Evolutionary conservation across 345 rosid species (phyloP).

Genomic region (Psidium guajava): DNA sequence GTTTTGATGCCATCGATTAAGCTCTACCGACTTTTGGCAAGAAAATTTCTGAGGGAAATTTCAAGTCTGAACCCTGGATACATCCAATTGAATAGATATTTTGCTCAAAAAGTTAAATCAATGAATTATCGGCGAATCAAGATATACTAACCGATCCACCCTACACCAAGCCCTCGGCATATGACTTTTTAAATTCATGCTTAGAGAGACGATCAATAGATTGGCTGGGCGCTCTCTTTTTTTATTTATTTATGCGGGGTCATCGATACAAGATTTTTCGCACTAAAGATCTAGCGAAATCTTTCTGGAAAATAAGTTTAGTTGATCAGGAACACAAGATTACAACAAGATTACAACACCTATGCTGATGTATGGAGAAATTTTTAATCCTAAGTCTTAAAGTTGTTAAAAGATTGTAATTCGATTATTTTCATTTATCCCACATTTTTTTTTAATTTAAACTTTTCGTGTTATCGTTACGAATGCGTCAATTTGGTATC

Average conservation of each 20-base stretch:
- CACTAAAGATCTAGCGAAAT: not conserved
- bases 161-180: not conserved
- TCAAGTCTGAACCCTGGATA: not conserved
- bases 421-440: not conserved
- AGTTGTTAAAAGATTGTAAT: too few relatives aligned
- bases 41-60: not conserved
- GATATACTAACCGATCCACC: not conserved
- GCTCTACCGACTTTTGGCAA: rapidly evolving
- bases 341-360: not conserved
- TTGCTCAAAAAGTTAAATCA: not conserved
- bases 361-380: too few relatives aligned
- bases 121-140: not conserved
- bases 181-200: not conserved
- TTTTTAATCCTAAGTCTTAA: too few relatives aligned
- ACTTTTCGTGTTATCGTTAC: too few relatives aligned
- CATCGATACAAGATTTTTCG: not conserved
- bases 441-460: not conserved
- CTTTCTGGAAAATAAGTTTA: not conserved
- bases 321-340: not conserved
- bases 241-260: not conserved
- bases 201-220: not conserved
- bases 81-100: not conserved
- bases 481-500: not conserved
- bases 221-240: not conserved
- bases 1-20: not conserved